Base-by-base conservation (phyloP, 495 filamentous ascomycete genomes). In the Staphylotrichum tortipilum region DNA sequence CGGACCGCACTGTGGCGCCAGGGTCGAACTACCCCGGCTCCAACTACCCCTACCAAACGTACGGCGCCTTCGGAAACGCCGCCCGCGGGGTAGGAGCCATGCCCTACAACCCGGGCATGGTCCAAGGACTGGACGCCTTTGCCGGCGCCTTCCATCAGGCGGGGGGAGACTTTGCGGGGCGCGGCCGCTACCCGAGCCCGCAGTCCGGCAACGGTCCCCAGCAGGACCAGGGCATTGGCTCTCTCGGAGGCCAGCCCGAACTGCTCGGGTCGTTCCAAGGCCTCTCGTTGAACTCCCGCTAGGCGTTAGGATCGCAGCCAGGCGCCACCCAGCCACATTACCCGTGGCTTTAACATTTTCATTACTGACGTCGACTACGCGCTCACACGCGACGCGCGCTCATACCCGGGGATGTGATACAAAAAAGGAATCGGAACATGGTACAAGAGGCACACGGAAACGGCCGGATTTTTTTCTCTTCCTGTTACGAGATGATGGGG, bases 181-280 rank as follows among this genome's bases (percentile, higher is more conserved):
- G 70, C 26, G 65, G 59, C 12, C 69, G 76, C 5, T 77, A 67
- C 48, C 69, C 75, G 10, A 63, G 63, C 23, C 66, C 68, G 0
- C 65, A 66, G 29, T 56, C 67, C 17, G 52, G 50, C 21, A 23
- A 34, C 0, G 53, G 58, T 18, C 49, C 60, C 30, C 61, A 68
- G 15, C 69, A 70, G 29, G 70, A 72, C 14, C 68, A 69, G 47
- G 52, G 55, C 9, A 51, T 63, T 15, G 50, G 66, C 17, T 44
- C 57, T 36, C 53, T 72, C 37, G 56, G 61, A 31, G 48, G 56
- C 9, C 72, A 73, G 44, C 57, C 59, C 36, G 72, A 75, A 4
- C 74, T 76, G 74, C 65, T 71, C 21, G 67, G 56, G 8, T 53
- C 62, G 12, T 78, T 79, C 56, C 76, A 79, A 50, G 70, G 75